phyloP scores from a whole-genome alignment of 805 yeast species.

The Saccharomyces kudriavzevii region DNA sequence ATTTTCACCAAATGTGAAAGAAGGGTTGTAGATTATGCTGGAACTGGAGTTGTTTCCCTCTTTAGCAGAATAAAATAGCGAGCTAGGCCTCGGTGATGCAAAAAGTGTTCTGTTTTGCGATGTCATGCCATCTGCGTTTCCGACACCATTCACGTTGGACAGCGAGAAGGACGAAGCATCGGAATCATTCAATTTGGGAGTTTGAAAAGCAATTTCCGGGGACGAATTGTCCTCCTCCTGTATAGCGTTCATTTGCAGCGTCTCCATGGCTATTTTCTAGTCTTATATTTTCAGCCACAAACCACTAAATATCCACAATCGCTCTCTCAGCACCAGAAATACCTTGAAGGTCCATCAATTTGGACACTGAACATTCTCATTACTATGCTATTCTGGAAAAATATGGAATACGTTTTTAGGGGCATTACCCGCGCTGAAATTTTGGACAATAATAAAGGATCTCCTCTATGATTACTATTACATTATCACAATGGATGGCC shows the following conservation, averaged over 20 bases:
- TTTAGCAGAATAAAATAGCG: conserved; percentile 20
- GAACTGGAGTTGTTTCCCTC: conserved; percentile 30
- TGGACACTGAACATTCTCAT: neutral
- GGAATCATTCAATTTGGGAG: conserved; percentile 4
- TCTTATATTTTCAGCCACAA: neutral
- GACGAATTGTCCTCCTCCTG: conserved; percentile 19
- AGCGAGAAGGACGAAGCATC: neutral
- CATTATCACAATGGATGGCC: neutral
- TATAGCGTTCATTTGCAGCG: conserved; percentile 25
- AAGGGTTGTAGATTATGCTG: conserved; percentile 26
- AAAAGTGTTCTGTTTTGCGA: conserved; percentile 9
- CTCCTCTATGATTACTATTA: neutral
- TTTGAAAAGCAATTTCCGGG: conserved; percentile 8
- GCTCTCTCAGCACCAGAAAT: neutral
- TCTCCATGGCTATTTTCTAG: neutral
- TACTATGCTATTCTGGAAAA: neutral
- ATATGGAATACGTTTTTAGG: neutral
- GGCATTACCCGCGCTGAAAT: neutral
- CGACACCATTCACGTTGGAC: neutral
- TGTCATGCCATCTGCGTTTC: neutral
- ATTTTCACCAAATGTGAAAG: conserved; percentile 28
- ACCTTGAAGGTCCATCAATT: neutral
- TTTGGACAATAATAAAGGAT: neutral
- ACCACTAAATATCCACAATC: neutral
- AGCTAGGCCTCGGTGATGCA: conserved; percentile 18